phyloP scores from a whole-genome alignment of 257 asterid species.

The Fraxinus anomala region DNA sequence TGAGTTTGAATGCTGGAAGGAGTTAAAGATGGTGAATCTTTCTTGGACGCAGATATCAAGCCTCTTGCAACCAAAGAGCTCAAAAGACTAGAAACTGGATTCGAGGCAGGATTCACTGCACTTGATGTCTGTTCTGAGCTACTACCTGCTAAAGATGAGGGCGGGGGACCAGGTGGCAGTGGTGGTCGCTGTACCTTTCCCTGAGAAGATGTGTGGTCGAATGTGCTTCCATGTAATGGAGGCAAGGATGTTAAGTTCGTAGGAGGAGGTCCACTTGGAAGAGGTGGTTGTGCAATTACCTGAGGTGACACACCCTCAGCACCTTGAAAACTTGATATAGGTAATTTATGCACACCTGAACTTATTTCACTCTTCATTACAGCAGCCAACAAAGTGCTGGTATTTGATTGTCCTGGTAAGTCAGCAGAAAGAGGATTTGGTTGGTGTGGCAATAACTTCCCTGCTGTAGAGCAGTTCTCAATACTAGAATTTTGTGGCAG shows the following conservation, averaged over 20 bases:
- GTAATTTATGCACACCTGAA: constrained; percentile 37
- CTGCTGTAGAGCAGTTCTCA: constrained; percentile 36
- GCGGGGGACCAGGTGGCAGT: constrained; percentile 31
- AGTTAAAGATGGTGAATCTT: constrained; percentile 38
- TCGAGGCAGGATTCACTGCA: constrained; percentile 46
- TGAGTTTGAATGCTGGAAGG: constrained; percentile 36
- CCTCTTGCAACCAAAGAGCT: constrained; percentile 81
- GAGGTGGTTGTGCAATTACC: constrained; percentile 30
- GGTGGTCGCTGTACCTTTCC: constrained; percentile 41
- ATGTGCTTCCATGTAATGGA: constrained; percentile 30
- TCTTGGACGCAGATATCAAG: constrained; percentile 64
- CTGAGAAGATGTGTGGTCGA: constrained; percentile 33
- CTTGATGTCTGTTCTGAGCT: constrained; percentile 38
- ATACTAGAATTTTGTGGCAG: constrained; percentile 38
- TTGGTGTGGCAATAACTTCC: constrained; percentile 48
- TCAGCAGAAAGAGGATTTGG: constrained; percentile 41
- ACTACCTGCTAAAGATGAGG: constrained; percentile 37
- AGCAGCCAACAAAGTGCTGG: constrained; percentile 56
- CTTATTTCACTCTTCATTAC: constrained; percentile 54
- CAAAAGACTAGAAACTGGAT: constrained; percentile 78
- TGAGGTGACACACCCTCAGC: constrained; percentile 33
- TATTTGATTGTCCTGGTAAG: constrained; percentile 57
- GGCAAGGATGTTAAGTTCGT: constrained; percentile 24
- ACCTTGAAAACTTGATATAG: constrained; percentile 35
- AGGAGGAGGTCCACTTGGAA: constrained; percentile 34